Evolutionary conservation across 305 asterid species (phyloP), one percentile per base, ranked within the genome.

Genomic region (Fraxinus xanthoxyloides): DNA sequence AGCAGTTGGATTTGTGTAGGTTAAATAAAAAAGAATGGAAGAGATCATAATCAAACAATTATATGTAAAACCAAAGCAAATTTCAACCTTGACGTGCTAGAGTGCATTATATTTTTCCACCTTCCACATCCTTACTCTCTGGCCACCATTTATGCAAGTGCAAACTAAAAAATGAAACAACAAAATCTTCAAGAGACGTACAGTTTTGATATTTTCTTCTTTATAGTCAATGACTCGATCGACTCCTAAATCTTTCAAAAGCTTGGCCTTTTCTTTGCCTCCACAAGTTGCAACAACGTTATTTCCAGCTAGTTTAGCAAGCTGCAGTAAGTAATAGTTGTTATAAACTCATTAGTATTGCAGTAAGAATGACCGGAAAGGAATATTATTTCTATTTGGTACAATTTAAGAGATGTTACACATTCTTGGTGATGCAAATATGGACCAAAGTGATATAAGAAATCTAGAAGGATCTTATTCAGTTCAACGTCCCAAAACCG

Each of bases 201-300:
- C 99, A 30, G 93, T 83, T 87, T 94, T 96, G 79, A 94, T 93
- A 81, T 87, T 89, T 85, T 94, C 99, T 23, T 80, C 76, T 89
- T 87, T 94, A 86, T 96, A 94, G 92, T 96, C 97, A 34, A 96
- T 94, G 84, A 92, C 95, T 77, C 98, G 93, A 88, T 96, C 98
- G 82, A 93, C 98, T 85, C 94, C 92, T 90, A 96, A 90, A 90
- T 88, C 97, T 86, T 86, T 93, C 85, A 96, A 90, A 79, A 91
- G 95, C 88, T 81, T 84, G 75, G 98, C 97, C 94, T 96, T 96
- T 77, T 89, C 97, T 86, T 88, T 85, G 82, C 99, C 99, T 82
- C 98, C 99, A 87, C 99, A 96, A 56, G 98, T 94, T 69, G 98
- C 99, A 85, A 93, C 87, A 73, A 94, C 98, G 76, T 88, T 96